Evolutionary conservation across 1,284 basidiomycete genomes (phyloP).

Genomic region (Spongiforma sp.): DNA sequence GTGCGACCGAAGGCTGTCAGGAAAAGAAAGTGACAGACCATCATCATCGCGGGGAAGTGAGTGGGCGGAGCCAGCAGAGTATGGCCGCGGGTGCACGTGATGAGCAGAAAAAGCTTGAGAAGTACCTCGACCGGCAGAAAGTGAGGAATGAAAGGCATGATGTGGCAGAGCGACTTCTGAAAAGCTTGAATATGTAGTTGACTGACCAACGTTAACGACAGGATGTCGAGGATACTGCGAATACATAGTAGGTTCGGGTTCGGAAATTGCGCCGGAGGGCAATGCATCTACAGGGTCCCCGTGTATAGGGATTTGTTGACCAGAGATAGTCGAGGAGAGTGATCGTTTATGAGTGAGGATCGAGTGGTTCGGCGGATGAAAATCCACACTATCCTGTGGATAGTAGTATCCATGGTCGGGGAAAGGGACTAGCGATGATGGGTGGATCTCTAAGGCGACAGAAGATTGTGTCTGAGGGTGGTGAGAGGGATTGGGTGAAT

Average conservation of each 20-base stretch:
- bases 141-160: constrained; percentile 16
- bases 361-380: constrained; percentile 12
- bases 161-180: constrained; percentile 14
- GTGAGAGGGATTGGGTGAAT: constrained; percentile 41
- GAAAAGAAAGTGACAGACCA: constrained; percentile 13
- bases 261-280: constrained; percentile 11
- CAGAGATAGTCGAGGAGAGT: constrained; percentile 17
- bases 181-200: constrained; percentile 24
- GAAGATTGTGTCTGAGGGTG: constrained; percentile 32
- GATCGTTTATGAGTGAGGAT: constrained; percentile 22
- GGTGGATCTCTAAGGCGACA: constrained; percentile 45
- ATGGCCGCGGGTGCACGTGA: constrained; percentile 20
- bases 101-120: constrained; percentile 15
- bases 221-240: constrained; percentile 22
- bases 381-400: constrained; percentile 12
- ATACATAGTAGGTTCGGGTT: constrained; percentile 18
- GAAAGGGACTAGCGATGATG: constrained; percentile 41
- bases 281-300: constrained; percentile 18
- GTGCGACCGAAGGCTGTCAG: constrained; percentile 9
- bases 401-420: constrained; percentile 22
- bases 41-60: constrained; percentile 19
- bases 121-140: constrained; percentile 12
- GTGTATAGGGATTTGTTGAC: constrained; percentile 13
- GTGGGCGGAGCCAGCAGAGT: constrained; percentile 27
- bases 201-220: constrained; percentile 11